phyloP scores from a whole-genome alignment of 2,329 filamentous ascomycete genomes.

The Epichloe bromicola region DNA sequence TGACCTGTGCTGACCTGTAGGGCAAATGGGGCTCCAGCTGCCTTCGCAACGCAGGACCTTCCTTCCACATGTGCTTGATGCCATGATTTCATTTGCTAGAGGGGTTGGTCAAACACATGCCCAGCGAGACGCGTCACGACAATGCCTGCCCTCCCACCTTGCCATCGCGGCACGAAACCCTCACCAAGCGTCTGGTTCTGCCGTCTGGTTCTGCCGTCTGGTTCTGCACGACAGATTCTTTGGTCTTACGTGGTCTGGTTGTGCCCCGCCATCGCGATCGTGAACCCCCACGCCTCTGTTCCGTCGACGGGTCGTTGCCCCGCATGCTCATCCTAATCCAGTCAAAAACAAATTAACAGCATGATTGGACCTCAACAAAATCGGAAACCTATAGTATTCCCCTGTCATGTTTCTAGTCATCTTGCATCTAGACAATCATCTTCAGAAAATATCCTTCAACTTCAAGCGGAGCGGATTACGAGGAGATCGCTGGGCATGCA shows the following conservation, averaged over 20 bases:
- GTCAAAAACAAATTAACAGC: background rate
- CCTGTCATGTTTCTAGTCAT: background rate
- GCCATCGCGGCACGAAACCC: background rate
- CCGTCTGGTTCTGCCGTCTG: too few species aligned
- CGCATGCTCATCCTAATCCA: background rate
- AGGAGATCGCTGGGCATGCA: too few species aligned
- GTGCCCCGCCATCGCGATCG: background rate
- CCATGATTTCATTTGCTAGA: background rate
- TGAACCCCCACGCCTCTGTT: background rate
- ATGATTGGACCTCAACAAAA: background rate
- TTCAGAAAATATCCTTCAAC: too few species aligned
- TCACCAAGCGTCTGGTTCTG: background rate
- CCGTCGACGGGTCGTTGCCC: background rate
- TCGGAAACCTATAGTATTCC: background rate
- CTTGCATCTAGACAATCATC: background rate
- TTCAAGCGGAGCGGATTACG: too few species aligned
- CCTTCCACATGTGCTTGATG: slow-evolving; percentile 1
- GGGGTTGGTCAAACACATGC: background rate
- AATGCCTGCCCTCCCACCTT: background rate
- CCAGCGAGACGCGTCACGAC: too few species aligned
- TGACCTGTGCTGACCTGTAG: slow-evolving; percentile 14
- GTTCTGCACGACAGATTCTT: background rate
- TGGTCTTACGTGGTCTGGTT: background rate
- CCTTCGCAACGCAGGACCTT: background rate
- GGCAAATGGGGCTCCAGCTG: slow-evolving; percentile 9